These are phyloP conservation scores for Cercospora citrullina DNA, from an alignment of 2,329 filamentous ascomycete genomes.

Conservation along the genomic window DNA sequence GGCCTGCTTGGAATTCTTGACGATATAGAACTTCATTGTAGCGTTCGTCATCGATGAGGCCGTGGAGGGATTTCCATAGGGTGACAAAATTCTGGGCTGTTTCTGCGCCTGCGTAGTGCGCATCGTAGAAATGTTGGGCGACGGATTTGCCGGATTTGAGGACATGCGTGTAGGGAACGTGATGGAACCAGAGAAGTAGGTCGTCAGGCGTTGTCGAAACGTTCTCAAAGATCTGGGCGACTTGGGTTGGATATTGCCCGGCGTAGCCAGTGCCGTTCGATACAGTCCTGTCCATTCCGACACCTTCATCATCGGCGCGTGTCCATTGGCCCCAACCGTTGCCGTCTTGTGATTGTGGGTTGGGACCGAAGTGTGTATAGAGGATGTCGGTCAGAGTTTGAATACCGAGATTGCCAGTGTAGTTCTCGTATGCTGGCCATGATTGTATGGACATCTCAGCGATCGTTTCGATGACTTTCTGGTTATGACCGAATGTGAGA, in stretches of 20 bases:
- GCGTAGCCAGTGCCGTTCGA: conserved; percentile 65
- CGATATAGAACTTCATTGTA: conserved; percentile 61
- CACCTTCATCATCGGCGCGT: conserved; percentile 57
- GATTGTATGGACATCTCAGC: conserved; percentile 65
- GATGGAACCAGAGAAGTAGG: conserved; percentile 72
- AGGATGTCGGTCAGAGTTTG: conserved; percentile 70
- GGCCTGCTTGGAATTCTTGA: conserved; percentile 66
- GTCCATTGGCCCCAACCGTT: conserved; percentile 75
- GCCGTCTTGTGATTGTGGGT: conserved; percentile 64
- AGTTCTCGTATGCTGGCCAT: conserved; percentile 71
- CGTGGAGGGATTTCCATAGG: conserved; percentile 57
- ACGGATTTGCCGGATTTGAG: conserved; percentile 66
- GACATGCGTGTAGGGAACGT: conserved; percentile 65
- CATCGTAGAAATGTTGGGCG: conserved; percentile 66
- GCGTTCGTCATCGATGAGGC: conserved; percentile 60
- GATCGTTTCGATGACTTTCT: conserved; percentile 58
- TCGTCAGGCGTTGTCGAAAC: conserved; percentile 66
- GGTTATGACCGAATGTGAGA: conserved; percentile 62
- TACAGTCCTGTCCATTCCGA: conserved; percentile 72
- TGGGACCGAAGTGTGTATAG: conserved; percentile 67
- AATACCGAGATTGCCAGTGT: conserved; percentile 68
- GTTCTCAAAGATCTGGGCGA: conserved; percentile 60
- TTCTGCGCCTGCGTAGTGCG: conserved; percentile 61
- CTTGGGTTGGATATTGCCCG: conserved; percentile 64
- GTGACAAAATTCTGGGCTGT: conserved; percentile 59